Percentiles rank a stretch among this genome's conserved stretches.
These are phyloP conservation scores for Geosmithia putterillii DNA, from an alignment of 2,329 filamentous ascomycete genomes.

Conservation along the genomic window DNA sequence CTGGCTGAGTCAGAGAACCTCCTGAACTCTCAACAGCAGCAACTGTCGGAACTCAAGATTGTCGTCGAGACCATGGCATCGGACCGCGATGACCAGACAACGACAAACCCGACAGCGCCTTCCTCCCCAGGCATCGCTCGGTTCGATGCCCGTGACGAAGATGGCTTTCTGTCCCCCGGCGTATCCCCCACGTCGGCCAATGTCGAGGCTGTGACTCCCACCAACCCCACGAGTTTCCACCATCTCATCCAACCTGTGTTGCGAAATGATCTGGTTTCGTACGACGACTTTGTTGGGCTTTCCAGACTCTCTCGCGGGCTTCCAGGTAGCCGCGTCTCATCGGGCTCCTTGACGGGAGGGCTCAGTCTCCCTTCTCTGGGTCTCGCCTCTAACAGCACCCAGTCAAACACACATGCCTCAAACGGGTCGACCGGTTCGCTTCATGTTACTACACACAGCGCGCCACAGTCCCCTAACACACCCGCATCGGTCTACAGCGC, in stretches of 20 bases:
- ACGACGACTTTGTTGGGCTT: constrained; percentile 74
- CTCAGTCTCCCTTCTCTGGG: constrained; percentile 26
- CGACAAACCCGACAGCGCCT: constrained; percentile 57
- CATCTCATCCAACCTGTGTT: constrained; percentile 76
- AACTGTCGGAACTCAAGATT: constrained; percentile 78
- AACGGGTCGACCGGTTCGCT: constrained; percentile 51
- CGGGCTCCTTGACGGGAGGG: constrained; percentile 48
- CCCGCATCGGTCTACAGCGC: constrained; percentile 39
- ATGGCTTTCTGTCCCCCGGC: constrained; percentile 14
- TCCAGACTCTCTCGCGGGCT: constrained; percentile 54
- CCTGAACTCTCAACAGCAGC: constrained; percentile 83
- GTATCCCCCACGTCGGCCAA: constrained; percentile 21
- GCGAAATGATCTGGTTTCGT: constrained; percentile 68
- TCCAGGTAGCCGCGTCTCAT: constrained; percentile 53
- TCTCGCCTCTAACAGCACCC: constrained; percentile 26
- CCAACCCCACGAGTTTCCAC: constrained; percentile 59
- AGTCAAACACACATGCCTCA: constrained; percentile 34
- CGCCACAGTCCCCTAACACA: constrained; percentile 46
- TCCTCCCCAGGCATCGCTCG: constrained; percentile 69
- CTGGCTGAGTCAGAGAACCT: constrained; percentile 77
- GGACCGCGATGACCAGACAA: constrained; percentile 57
- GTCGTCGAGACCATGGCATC: constrained; percentile 81
- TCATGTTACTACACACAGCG: constrained; percentile 33
- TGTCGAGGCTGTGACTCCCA: constrained; percentile 34
- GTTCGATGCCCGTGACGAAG: constrained; percentile 46